Percentiles rank a stretch among this genome's conserved stretches.
These are phyloP conservation scores for Dentiscutata heterogama DNA, from an alignment of 371 early-diverging fungal species.

Conservation along the genomic window DNA sequence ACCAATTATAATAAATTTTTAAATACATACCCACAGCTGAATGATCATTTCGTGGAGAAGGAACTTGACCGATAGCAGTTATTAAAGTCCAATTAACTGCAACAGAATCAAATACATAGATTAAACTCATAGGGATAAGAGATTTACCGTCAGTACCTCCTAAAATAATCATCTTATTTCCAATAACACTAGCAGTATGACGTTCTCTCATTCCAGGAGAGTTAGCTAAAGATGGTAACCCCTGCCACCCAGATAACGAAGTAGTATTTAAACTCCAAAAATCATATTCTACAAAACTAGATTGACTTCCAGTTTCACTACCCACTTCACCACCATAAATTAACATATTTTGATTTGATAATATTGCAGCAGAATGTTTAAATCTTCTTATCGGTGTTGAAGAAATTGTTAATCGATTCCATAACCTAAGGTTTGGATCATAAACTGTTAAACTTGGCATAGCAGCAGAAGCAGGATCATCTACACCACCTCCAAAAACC, in stretches of 20 bases:
- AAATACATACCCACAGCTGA: slow-evolving; percentile 27
- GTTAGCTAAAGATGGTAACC: not conserved
- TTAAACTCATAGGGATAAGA: not conserved
- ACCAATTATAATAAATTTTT: not conserved
- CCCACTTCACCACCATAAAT: slow-evolving; percentile 23
- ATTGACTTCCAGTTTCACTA: not conserved
- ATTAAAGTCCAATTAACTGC: not conserved
- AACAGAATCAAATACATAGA: slow-evolving; percentile 17
- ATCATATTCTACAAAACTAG: not conserved
- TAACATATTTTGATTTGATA: not conserved
- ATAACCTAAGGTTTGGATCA: not conserved
- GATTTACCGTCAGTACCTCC: not conserved
- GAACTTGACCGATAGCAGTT: slow-evolving; percentile 4
- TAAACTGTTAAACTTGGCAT: not conserved
- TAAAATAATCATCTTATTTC: slow-evolving; percentile 11
- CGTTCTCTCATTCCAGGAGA: not conserved
- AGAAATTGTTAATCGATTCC: not conserved
- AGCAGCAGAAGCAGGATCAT: not conserved
- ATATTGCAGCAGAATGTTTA: not conserved
- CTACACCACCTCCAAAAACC: slow-evolving; percentile 23
- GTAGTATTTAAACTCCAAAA: slow-evolving; percentile 27
- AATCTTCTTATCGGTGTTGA: not conserved
- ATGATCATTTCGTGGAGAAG: slow-evolving; percentile 6
- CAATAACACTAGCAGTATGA: slow-evolving; percentile 30
- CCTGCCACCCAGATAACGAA: not conserved